phyloP scores from a whole-genome alignment of 768 basidiomycete species.

The Tylopilus balloui region DNA sequence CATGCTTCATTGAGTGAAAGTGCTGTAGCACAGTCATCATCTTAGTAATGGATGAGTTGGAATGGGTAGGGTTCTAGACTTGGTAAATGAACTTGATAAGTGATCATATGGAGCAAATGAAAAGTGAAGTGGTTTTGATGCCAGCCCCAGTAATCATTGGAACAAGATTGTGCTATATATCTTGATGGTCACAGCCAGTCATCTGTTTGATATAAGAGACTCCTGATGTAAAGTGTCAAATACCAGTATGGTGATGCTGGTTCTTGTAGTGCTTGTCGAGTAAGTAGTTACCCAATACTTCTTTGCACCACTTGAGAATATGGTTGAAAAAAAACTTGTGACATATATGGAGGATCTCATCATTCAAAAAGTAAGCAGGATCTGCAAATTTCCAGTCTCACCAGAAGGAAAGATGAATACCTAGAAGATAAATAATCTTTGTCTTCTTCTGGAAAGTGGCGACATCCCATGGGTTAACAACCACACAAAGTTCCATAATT shows the following conservation, averaged over 20 bases:
- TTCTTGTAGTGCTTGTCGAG: not conserved
- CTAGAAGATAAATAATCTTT: not conserved
- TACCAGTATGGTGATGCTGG: not conserved
- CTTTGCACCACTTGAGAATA: conserved; percentile 8
- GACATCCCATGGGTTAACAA: conserved; percentile 24
- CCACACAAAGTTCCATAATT: not conserved
- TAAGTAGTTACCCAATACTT: not conserved
- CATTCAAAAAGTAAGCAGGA: not conserved
- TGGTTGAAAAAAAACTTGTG: conserved; percentile 16
- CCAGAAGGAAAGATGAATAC: conserved; percentile 1
- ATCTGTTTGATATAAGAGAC: not conserved
- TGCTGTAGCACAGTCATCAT: too few species aligned
- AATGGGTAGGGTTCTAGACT: too few species aligned
- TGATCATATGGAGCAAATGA: too few species aligned
- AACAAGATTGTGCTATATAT: not conserved
- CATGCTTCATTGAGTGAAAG: too few species aligned
- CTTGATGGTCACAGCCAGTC: not conserved
- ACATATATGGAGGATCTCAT: conserved; percentile 4
- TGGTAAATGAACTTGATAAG: too few species aligned
- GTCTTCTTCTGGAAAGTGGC: conserved; percentile 15
- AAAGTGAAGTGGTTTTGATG: not conserved
- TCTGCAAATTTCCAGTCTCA: not conserved
- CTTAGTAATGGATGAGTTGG: too few species aligned
- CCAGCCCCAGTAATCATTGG: not conserved
- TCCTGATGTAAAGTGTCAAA: not conserved